Evolutionary conservation across 441 rosid genomes (phyloP).

Genomic region (Corymbia citriodora): DNA sequence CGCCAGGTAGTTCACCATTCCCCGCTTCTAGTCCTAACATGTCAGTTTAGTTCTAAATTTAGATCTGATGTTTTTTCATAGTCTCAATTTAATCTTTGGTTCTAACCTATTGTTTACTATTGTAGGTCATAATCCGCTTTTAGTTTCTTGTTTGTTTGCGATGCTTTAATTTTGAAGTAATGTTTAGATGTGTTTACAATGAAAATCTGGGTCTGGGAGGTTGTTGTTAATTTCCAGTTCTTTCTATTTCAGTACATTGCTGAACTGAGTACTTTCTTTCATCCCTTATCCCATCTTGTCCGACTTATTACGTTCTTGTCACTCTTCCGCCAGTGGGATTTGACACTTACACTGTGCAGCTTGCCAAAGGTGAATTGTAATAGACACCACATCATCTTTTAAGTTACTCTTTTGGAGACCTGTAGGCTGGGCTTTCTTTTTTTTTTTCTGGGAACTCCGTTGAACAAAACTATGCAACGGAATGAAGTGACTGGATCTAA

Average conservation of each 20-base stretch:
- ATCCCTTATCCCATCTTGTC: too few species aligned
- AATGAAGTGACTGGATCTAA: too few species aligned
- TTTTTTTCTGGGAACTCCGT: too few species aligned
- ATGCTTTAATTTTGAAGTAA: neutral
- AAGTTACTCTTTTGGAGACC: too few species aligned
- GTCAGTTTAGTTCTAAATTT: neutral
- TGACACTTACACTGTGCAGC: too few species aligned
- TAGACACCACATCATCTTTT: too few species aligned
- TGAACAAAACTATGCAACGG: too few species aligned
- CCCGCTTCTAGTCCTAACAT: neutral
- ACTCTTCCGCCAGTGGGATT: too few species aligned
- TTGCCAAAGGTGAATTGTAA: too few species aligned
- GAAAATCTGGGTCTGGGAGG: neutral
- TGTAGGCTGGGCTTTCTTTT: too few species aligned
- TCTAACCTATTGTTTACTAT: neutral
- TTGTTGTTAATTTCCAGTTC: neutral
- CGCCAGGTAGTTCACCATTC: neutral
- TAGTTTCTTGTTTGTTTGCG: neutral
- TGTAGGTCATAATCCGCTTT: neutral
- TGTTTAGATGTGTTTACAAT: neutral
- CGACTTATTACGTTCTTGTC: accelerated
- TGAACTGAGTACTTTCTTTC: too few species aligned
- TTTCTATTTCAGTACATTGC: neutral
- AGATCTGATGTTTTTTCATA: neutral
- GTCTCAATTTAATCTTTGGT: neutral